Conservation (phyloP, 108 stramenopile genomes). For the Aurantiochytrium sp. region DNA sequence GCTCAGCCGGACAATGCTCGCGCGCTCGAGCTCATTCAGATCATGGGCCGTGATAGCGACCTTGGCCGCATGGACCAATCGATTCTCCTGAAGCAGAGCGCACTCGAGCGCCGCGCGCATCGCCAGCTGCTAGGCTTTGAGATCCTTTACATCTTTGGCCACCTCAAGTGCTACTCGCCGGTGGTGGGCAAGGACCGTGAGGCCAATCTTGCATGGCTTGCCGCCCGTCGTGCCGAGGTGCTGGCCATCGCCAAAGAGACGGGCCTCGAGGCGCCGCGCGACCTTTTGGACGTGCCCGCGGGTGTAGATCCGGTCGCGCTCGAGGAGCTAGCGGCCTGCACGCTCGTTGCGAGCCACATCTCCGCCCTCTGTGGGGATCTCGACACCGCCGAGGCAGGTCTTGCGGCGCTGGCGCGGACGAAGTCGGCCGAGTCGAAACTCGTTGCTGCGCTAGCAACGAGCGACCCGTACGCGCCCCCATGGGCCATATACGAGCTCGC, state of each 20-base stretch:
- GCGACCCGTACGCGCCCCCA: background rate
- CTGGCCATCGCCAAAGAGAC: background rate
- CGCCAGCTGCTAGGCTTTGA: background rate
- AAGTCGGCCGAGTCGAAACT: background rate
- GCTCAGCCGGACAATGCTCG: background rate
- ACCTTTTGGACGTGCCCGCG: background rate
- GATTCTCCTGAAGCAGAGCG: background rate
- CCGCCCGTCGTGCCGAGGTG: background rate
- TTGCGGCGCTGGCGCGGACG: background rate
- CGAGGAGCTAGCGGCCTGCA: background rate
- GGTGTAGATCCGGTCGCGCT: background rate
- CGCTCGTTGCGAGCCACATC: background rate
- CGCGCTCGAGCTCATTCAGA: background rate
- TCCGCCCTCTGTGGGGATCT: background rate
- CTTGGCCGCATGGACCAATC: background rate
- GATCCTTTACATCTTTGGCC: background rate
- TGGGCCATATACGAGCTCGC: background rate
- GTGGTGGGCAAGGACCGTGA: background rate
- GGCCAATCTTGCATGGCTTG: background rate
- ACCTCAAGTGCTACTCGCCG: background rate
- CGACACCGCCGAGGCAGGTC: background rate
- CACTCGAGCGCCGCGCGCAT: background rate
- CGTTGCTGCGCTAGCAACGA: background rate
- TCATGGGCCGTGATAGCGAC: background rate
- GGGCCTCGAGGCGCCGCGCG: background rate